Base-by-base conservation (phyloP, 108 stramenopile species). In the Cyclotella cryptica region DNA sequence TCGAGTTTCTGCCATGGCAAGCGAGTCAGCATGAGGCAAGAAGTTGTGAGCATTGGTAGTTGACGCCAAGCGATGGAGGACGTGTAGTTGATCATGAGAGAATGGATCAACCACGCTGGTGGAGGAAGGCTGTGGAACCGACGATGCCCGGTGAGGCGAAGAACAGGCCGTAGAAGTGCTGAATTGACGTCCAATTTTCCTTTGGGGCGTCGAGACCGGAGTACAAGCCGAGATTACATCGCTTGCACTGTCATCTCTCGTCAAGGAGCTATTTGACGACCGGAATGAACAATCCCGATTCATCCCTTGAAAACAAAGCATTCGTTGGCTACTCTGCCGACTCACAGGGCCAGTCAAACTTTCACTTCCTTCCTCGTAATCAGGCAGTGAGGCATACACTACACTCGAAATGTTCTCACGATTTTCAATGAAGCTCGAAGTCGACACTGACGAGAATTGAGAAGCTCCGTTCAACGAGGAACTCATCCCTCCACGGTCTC, bases 11-110 rank as follows among this genome's bases (percentile, higher is more conserved):
- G 75, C 81, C 55, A 73, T 70, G 24, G 75, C 76, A 40, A 76
- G 74, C 19, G 75, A 75, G 24, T 79, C 77, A 12, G 46, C 43
- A 24, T n/a, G n/a, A n/a, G n/a, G n/a, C n/a, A n/a, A n/a, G n/a
- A n/a, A n/a, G n/a, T n/a, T n/a, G n/a, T 83, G 68, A 42, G 63
- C 54, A 74, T 89, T 88, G 62, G 87, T 78, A n/a, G 90, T 69
- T 21, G 78, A 75, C 0, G 84, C 77, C 8, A 65, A 62, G 3
- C 78, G 72, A 58, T 85, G 77, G 27, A 85, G 76, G 28, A 79
- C 84, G 55, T 81, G 78, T 8, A 79, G 77, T 43, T 85, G 78
- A 61, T 79, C 84, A 46, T 81, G 78, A 6, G 73, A 53, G 47
- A 75, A 79, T 7, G 84, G 78, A 66, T 85, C 84, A 21, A 73